A percentile compares a stretch with the other conserved stretches of the same genome.
These are phyloP conservation scores for Podaxis sp. DNA, from an alignment of 768 basidiomycete genomes.

Conservation along the genomic window DNA sequence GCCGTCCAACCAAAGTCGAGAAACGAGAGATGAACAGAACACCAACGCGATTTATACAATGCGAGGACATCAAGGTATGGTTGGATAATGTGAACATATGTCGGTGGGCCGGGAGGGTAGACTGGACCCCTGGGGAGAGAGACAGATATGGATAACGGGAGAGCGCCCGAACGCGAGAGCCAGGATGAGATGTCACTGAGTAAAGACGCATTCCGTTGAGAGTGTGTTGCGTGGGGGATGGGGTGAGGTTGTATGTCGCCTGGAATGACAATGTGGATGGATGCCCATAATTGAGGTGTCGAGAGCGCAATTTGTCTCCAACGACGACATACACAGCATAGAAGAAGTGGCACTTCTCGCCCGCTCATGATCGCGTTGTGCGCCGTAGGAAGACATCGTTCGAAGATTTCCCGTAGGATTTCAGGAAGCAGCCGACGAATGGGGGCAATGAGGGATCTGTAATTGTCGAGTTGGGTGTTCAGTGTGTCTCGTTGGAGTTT, in stretches of 20 bases:
- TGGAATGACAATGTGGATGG: conserved; percentile 21
- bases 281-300: conserved; percentile 21
- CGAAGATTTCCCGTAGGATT: conserved; percentile 23
- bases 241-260: background rate
- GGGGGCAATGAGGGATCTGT: conserved; percentile 8
- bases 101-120: background rate
- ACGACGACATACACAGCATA: conserved; percentile 18
- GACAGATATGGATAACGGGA: background rate
- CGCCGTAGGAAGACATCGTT: conserved; percentile 16
- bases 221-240: too few relatives aligned
- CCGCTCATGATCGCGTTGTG: conserved; percentile 18
- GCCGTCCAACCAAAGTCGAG: background rate
- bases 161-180: background rate
- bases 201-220: background rate
- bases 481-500: background rate
- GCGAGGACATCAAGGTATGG: background rate
- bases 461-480: background rate
- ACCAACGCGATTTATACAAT: background rate
- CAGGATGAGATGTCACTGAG: background rate
- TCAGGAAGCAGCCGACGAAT: conserved; percentile 21
- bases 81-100: background rate
- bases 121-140: background rate
- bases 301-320: conserved; percentile 21
- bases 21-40: background rate
- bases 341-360: conserved; percentile 18